These are phyloP conservation scores for Mortierella sp. DNA, from an alignment of 371 early-diverging fungal genomes.

Conservation along the genomic window DNA sequence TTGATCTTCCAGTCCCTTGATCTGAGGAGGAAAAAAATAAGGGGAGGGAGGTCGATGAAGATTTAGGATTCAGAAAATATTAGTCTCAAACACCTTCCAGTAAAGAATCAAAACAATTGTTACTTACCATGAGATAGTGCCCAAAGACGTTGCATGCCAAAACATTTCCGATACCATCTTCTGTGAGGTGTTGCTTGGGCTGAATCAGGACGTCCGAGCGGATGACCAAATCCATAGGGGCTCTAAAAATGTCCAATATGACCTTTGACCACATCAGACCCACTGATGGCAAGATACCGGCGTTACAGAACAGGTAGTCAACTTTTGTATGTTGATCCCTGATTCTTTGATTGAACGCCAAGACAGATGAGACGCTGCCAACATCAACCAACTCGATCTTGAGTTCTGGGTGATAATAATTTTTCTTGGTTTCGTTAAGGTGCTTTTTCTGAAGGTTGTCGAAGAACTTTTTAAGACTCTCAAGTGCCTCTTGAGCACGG, in stretches of 20 bases:
- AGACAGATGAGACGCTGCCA: constrained; percentile 63
- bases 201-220: constrained; percentile 80
- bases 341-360: constrained; percentile 33
- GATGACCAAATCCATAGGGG: constrained; percentile 72
- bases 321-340: constrained; percentile 61
- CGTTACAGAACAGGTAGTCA: constrained; percentile 84
- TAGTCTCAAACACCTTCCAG: not conserved
- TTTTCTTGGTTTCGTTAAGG: not conserved
- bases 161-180: constrained; percentile 80
- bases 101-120: not conserved
- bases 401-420: constrained; percentile 24
- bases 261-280: constrained; percentile 66
- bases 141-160: constrained; percentile 92
- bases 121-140: constrained; percentile 82
- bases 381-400: constrained; percentile 69
- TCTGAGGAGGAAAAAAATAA: constrained; percentile 46
- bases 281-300: constrained; percentile 77
- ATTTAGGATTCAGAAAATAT: no score
- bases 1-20: constrained; percentile 68
- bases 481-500: constrained; percentile 71
- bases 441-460: constrained; percentile 11
- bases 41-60: not conserved
- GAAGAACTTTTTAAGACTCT: constrained; percentile 61
- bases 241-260: constrained; percentile 62
- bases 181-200: constrained; percentile 63